Evolutionary conservation across 306 rosid genomes (phyloP), one percentile per base, ranked within the genome.

Genomic region (Prunus padus): DNA sequence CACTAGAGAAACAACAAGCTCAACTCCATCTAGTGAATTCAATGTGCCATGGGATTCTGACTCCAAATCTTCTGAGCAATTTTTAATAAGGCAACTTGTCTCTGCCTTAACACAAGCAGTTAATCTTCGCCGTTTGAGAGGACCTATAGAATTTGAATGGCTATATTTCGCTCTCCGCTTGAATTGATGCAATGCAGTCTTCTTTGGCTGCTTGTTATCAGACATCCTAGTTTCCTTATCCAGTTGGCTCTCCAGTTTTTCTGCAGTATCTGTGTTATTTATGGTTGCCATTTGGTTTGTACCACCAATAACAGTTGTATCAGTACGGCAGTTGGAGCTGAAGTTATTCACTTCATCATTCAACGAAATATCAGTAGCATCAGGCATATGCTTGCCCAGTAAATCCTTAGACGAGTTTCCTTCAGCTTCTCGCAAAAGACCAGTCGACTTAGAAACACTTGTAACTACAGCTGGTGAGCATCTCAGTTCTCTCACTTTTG

Each of bases 41-140:
- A 79, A 76, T 65, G 75, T 54, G 74, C 46, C 80, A 76, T 37
- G 77, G 59, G 42, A 60, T 45, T 87, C 82, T 19, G 82, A 82
- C 77, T 47, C 79, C 69, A 67, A 83, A 69, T 76, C 84, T 52
- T 78, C 79, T 25, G 77, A 72, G 52, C 84, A 83, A 30, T 80
- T 80, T 74, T 83, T 85, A 30, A 31, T 71, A 19, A 73, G 37
- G 74, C 78, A 78, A 46, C 66, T 77, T 62, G 80, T 80, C 79
- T 90, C 91, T 45, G 73, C 84, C 82, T 86, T 79, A 47, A 69
- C 85, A 77, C 90, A 88, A 69, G 89, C 88, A 76, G 88, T 77
- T 67, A 92, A 72, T 77, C 86, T 90, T 73, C 88, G 73, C 59
- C 88, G 85, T 84, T 90, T 93, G 66, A 85, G 81, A 78, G 85